phyloP scores from a whole-genome alignment of 306 rosid species.

The Mimosa pudica region DNA sequence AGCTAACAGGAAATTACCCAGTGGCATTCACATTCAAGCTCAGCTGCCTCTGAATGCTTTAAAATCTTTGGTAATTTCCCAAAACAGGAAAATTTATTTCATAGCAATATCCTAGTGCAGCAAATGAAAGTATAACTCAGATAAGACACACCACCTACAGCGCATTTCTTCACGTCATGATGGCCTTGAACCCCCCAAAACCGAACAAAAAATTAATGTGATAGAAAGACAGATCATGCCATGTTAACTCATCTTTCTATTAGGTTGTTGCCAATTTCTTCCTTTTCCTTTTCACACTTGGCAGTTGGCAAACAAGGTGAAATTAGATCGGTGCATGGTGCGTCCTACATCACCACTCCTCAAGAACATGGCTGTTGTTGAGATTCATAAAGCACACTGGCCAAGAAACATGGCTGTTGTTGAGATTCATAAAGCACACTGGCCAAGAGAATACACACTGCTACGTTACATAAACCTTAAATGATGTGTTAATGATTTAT shows the following conservation, averaged over 20 bases:
- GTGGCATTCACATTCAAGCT: background rate
- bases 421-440: constrained; percentile 4
- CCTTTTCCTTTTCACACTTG: background rate
- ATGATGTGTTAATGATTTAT: background rate
- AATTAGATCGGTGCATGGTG: background rate
- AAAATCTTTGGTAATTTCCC: background rate
- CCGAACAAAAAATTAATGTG: background rate
- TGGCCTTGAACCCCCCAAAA: background rate
- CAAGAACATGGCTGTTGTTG: background rate
- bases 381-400: constrained; percentile 1
- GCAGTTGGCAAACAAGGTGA: background rate
- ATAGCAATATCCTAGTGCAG: background rate
- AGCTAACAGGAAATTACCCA: background rate
- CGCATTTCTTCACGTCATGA: background rate
- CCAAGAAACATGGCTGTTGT: background rate
- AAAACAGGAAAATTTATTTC: background rate
- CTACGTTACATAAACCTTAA: background rate
- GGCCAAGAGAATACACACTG: background rate
- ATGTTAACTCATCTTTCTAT: background rate
- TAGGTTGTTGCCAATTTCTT: background rate
- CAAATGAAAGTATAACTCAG: background rate
- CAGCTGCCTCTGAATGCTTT: background rate
- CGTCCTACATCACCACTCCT: background rate
- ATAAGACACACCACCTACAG: background rate
- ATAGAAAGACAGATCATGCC: background rate